Percentiles rank a stretch among this genome's conserved stretches.
phyloP scores from a whole-genome alignment of 2,329 filamentous ascomycete species.

The Penicillium decumbens region DNA sequence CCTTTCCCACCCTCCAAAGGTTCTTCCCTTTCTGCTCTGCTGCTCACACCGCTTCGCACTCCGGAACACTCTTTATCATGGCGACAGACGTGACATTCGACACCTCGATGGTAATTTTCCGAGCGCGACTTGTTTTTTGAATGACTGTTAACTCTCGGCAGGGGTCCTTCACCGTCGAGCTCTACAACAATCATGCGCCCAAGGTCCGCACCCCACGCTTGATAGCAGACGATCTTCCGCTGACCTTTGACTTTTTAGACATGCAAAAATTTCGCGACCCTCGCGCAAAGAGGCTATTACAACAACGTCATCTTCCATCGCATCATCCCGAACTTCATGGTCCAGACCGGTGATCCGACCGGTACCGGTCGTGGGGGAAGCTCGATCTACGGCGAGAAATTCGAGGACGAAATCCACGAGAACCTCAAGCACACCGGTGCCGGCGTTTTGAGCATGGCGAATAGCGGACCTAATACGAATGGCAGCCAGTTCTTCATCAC shows the following conservation, averaged over 20 bases:
- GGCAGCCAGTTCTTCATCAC: slow-evolving; percentile 96
- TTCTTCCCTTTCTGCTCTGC: not conserved
- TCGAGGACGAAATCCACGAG: slow-evolving; percentile 81
- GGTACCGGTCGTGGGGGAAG: slow-evolving; percentile 84
- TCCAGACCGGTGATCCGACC: slow-evolving; percentile 90
- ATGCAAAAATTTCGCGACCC: slow-evolving; percentile 79
- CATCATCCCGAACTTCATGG: slow-evolving; percentile 94
- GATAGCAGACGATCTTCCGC: not conserved
- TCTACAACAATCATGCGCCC: slow-evolving; percentile 84
- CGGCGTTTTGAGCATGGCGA: slow-evolving; percentile 94
- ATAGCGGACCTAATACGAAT: slow-evolving; percentile 87
- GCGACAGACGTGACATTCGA: slow-evolving; percentile 74
- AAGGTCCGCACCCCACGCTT: slow-evolving; percentile 41
- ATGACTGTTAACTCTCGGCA: slow-evolving; percentile 37
- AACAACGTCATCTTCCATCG: slow-evolving; percentile 82
- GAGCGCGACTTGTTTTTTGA: not conserved
- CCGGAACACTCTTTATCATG: slow-evolving; percentile 49
- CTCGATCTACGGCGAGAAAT: slow-evolving; percentile 89
- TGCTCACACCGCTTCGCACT: not conserved
- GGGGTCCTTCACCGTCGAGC: slow-evolving; percentile 81
- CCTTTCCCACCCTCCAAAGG: slow-evolving; percentile 1
- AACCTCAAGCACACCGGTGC: slow-evolving; percentile 85
- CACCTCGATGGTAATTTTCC: slow-evolving; percentile 69
- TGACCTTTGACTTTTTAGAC: slow-evolving; percentile 49
- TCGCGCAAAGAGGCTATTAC: slow-evolving; percentile 82